These are phyloP conservation scores for Aureobasidium sp. DNA, from an alignment of 2,329 filamentous ascomycete genomes.

Conservation along the genomic window DNA sequence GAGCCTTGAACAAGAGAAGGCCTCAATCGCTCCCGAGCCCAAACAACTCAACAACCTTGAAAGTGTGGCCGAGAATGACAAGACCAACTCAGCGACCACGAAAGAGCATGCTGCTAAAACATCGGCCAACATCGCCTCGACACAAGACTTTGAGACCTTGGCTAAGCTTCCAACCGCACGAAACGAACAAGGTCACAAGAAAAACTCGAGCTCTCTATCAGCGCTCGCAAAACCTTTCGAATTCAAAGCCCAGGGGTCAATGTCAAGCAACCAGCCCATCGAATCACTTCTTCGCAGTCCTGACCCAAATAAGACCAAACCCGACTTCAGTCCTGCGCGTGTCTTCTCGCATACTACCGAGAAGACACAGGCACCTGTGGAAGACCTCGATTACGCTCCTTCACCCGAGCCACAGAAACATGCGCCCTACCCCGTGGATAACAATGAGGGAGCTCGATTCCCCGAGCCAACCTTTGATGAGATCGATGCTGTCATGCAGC, in stretches of 20 bases:
- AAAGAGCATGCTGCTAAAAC: not conserved
- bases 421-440: slow-evolving; percentile 28
- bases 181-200: slow-evolving; percentile 11
- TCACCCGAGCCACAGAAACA: slow-evolving; percentile 25
- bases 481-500: slow-evolving; percentile 86
- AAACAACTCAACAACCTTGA: not conserved
- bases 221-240: slow-evolving; percentile 64
- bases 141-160: not conserved
- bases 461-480: slow-evolving; percentile 59
- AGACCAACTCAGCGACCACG: not conserved
- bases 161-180: not conserved
- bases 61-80: not conserved
- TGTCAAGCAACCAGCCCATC: not conserved
- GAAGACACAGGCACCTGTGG: not conserved
- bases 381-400: slow-evolving; percentile 5
- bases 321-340: slow-evolving; percentile 16
- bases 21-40: not conserved
- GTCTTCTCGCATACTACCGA: slow-evolving; percentile 15
- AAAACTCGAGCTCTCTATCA: slow-evolving; percentile 49
- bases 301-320: slow-evolving; percentile 12
- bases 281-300: slow-evolving; percentile 1
- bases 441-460: slow-evolving; percentile 26
- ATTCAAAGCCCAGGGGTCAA: slow-evolving; percentile 12
- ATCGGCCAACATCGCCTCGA: not conserved
- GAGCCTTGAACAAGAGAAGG: not conserved